phyloP scores from a whole-genome alignment of 768 basidiomycete species.

The Suillus weaverae region DNA sequence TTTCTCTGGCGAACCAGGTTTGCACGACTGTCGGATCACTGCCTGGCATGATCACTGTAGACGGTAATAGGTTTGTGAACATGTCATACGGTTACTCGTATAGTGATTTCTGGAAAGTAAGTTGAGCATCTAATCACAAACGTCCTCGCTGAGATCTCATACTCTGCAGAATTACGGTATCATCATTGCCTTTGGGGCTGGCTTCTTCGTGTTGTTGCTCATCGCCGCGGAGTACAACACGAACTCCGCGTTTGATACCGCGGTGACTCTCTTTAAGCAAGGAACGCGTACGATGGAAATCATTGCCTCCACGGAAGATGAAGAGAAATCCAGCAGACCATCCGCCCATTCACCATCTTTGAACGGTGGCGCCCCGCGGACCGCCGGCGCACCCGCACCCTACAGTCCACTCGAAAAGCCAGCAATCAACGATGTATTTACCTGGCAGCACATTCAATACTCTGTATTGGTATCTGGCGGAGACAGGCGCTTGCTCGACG shows the following conservation, averaged over 20 bases:
- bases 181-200: conserved; percentile 42
- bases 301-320: conserved; percentile 13
- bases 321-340: conserved; percentile 14
- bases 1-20: conserved; percentile 37
- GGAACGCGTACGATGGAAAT: background rate
- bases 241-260: conserved; percentile 29
- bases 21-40: conserved; percentile 44
- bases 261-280: conserved; percentile 26
- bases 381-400: conserved; percentile 1
- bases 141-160: conserved; percentile 13
- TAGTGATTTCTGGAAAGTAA: conserved; percentile 37
- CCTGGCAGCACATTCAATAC: conserved; percentile 75
- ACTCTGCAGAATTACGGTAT: conserved; percentile 42
- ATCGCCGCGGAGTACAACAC: conserved; percentile 36
- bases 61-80: conserved; percentile 42
- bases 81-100: conserved; percentile 30
- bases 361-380: background rate
- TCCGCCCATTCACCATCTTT: background rate
- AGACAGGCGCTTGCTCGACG: conserved; percentile 45
- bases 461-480: conserved; percentile 45
- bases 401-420: conserved; percentile 34
- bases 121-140: conserved; percentile 24
- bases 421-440: conserved; percentile 58
- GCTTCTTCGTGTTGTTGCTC: conserved; percentile 38
- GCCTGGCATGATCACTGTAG: conserved; percentile 40